Percentiles rank a stretch among this genome's conserved stretches.
phyloP scores from a whole-genome alignment of 768 basidiomycete genomes.

The Gautieria morchelliformis region DNA sequence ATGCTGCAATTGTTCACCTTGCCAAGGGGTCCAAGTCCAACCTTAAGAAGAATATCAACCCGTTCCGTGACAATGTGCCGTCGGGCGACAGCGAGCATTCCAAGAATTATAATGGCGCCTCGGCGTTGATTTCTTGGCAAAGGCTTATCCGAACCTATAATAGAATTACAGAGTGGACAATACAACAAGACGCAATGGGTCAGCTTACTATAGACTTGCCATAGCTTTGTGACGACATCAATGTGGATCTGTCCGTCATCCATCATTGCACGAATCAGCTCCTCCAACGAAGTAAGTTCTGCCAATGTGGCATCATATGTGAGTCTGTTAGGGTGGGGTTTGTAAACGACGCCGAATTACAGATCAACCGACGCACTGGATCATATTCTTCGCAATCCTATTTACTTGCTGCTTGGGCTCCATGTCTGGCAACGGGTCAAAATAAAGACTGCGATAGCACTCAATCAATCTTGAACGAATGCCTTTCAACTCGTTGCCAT shows the following conservation, averaged over 20 bases:
- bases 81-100: constrained; percentile 89
- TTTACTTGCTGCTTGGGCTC: constrained; percentile 81
- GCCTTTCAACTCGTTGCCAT: constrained; percentile 75
- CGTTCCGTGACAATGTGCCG: constrained; percentile 69
- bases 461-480: constrained; percentile 82
- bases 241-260: constrained; percentile 71
- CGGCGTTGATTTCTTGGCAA: constrained; percentile 82
- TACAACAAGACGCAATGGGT: neutral
- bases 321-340: constrained; percentile 36
- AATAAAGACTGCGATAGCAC: constrained; percentile 80
- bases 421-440: constrained; percentile 68
- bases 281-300: constrained; percentile 91
- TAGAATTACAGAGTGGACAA: neutral
- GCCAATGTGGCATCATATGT: constrained; percentile 91
- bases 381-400: constrained; percentile 92
- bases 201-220: constrained; percentile 88
- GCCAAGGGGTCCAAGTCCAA: constrained; percentile 78
- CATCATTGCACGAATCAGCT: constrained; percentile 96
- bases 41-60: constrained; percentile 74
- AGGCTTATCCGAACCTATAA: constrained; percentile 57
- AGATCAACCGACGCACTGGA: constrained; percentile 53
- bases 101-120: constrained; percentile 92
- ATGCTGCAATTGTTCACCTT: constrained; percentile 39
- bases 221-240: constrained; percentile 84
- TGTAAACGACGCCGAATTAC: neutral